Evolutionary conservation across 1,284 basidiomycete species (phyloP), one percentile per base, ranked within the genome.

Genomic region (Cutaneotrichosporon mucoides): DNA sequence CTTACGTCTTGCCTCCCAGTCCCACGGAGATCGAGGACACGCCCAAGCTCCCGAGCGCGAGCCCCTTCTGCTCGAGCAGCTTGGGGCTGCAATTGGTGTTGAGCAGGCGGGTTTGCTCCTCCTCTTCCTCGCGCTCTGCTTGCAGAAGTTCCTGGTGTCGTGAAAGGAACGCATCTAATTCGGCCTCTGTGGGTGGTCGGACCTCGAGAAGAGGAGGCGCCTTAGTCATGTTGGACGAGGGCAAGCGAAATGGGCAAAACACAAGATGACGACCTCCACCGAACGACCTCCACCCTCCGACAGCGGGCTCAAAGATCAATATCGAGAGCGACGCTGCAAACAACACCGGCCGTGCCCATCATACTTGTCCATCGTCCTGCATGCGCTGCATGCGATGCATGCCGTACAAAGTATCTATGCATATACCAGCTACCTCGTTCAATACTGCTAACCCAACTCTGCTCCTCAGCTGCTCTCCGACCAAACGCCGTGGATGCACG

Each of bases 1-100:
- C 84, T 70, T 73, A 94, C 89, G 86, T 92, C 81, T 94, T 95
- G 33, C 91, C 92, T 35, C 92, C 93, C 2, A 96, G 81, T 1
- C 92, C 93, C 35, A 95, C 83, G 51, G 83, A 85, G 33, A 92
- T 82, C 16, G 82, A 82, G 1, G 84, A 81, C 1, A 92, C 81
- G 0, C 88, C 86, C 8, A 97, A 80, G 36, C 86, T 86, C 37
- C 85, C 84, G 0, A 96, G 76, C 2, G 90, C 87, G 6, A 97
- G 80, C 1, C 93, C 93, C 66, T 90, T 88, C 66, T 89, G 87
- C 75, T 96, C 92, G 13, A 97, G 82, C 10, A 94, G 79, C 68
- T 87, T 91, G 0, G 88, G 88, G 5, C 87, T 83, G 70, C 90
- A 92, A 61, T 91, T 91, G 5, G 89, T 88, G 44, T 93, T 83